Conservation (phyloP, 2,329 filamentous ascomycete genomes). For the Thielaviopsis populi region DNA sequence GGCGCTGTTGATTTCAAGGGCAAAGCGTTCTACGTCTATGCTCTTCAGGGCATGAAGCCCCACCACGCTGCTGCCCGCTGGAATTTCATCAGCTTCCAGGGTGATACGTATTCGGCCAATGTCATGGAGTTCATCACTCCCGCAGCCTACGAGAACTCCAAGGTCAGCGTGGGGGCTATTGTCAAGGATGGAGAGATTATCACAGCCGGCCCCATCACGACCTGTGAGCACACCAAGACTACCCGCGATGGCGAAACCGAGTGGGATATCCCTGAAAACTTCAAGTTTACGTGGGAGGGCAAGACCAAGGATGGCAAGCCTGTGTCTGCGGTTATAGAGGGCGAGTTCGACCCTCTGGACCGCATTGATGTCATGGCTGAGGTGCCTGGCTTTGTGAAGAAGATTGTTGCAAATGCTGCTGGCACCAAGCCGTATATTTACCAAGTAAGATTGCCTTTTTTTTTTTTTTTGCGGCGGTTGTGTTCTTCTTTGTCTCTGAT, state of each 20-base stretch:
- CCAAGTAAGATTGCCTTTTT: conserved; percentile 41
- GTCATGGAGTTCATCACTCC: conserved; percentile 96
- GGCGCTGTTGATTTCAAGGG: conserved; percentile 73
- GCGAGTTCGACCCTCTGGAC: conserved; percentile 54
- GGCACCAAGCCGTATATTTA: conserved; percentile 97
- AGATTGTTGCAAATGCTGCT: conserved; percentile 71
- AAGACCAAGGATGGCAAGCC: conserved; percentile 61
- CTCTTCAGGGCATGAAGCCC: conserved; percentile 96
- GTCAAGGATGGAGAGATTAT: conserved; percentile 69
- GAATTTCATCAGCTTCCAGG: conserved; percentile 91
- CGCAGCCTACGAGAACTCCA: conserved; percentile 74
- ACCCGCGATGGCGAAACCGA: conserved; percentile 62
- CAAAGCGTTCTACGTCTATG: conserved; percentile 64
- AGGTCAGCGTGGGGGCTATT: conserved; percentile 70
- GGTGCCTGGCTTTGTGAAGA: conserved; percentile 89
- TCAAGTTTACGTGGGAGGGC: conserved; percentile 66
- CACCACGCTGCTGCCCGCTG: conserved; percentile 85
- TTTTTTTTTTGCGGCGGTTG: background rate
- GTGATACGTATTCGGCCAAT: conserved; percentile 69
- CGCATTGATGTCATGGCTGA: conserved; percentile 88
- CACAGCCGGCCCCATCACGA: conserved; percentile 50
- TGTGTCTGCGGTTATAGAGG: conserved; percentile 55
- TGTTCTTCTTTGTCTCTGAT: background rate
- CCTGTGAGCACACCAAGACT: conserved; percentile 52
- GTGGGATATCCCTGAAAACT: conserved; percentile 72